These are phyloP conservation scores for Boletus mariae DNA, from an alignment of 1,284 basidiomycete genomes.

Conservation along the genomic window DNA sequence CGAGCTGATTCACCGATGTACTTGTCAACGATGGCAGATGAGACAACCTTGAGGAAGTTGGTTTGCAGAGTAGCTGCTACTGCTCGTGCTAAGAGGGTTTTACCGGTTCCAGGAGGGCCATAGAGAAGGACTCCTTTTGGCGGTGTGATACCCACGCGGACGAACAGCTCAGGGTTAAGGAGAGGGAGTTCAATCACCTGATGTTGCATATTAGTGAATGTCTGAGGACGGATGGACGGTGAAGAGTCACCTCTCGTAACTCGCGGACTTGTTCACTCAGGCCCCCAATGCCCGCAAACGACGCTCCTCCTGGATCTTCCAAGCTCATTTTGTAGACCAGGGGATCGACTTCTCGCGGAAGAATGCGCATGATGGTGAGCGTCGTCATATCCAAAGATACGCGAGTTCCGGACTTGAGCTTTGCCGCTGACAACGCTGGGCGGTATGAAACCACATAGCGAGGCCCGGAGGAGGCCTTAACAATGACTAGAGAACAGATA, in stretches of 20 bases:
- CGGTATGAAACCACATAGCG: constrained; percentile 99
- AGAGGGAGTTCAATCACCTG: constrained; percentile 95
- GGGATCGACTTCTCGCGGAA: constrained; percentile 97
- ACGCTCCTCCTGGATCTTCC: constrained; percentile 93
- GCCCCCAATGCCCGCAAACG: constrained; percentile 97
- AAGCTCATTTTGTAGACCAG: constrained; percentile 99
- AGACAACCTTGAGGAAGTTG: constrained; percentile 98
- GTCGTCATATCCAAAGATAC: constrained; percentile 99
- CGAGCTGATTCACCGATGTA: constrained; percentile 98
- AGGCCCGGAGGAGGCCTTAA: constrained; percentile 97
- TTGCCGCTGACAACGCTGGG: constrained; percentile 85
- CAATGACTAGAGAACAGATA: constrained; percentile 70
- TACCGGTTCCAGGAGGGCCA: constrained; percentile 93
- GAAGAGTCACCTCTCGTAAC: constrained; percentile 74
- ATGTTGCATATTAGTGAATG: not conserved
- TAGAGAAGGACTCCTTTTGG: constrained; percentile 93
- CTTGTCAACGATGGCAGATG: constrained; percentile 99
- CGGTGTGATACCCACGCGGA: constrained; percentile 93
- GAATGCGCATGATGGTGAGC: constrained; percentile 96
- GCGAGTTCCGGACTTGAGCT: constrained; percentile 92
- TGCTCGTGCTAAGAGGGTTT: constrained; percentile 92
- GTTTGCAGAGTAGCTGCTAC: constrained; percentile 95
- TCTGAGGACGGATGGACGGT: not conserved
- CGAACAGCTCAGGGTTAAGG: constrained; percentile 93
- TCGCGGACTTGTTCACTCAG: constrained; percentile 96